phyloP scores from a whole-genome alignment of 2,329 filamentous ascomycete genomes.

The Trichoderma sp. region DNA sequence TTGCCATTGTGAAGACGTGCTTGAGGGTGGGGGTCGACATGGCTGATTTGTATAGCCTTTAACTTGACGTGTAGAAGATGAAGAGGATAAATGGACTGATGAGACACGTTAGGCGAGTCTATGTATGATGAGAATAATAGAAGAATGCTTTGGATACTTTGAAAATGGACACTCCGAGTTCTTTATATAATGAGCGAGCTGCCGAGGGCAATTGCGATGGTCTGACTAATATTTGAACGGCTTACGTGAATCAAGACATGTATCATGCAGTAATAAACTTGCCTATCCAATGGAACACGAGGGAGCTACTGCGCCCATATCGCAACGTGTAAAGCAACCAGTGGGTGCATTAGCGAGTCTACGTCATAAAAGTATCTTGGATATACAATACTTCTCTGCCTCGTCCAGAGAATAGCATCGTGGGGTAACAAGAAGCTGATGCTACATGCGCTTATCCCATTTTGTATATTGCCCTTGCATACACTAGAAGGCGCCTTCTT shows the following conservation, averaged over 20 bases:
- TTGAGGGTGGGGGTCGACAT: slow-evolving; percentile 15
- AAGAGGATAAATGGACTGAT: neutral
- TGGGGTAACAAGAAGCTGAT: neutral
- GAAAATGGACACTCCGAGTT: neutral
- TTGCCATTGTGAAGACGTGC: slow-evolving; percentile 15
- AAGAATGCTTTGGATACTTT: neutral
- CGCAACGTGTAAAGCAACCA: neutral
- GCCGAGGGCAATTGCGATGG: neutral
- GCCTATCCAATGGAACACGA: neutral
- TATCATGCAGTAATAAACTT: neutral
- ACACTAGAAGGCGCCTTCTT: neutral
- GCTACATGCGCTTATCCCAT: neutral
- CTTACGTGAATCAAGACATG: neutral
- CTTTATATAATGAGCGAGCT: neutral
- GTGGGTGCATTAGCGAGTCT: neutral
- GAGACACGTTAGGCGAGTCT: neutral
- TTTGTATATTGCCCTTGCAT: slow-evolving; percentile 3
- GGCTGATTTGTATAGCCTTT: too few species aligned
- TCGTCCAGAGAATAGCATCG: neutral
- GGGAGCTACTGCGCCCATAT: neutral
- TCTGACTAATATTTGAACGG: neutral
- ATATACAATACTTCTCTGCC: neutral
- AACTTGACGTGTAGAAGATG: too few species aligned
- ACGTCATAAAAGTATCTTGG: neutral
- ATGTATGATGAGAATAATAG: neutral